Percentiles rank a stretch among this genome's conserved stretches.
These are phyloP conservation scores for Nicotiana tabacum DNA, from an alignment of 257 asterid species.

Conservation along the genomic window DNA sequence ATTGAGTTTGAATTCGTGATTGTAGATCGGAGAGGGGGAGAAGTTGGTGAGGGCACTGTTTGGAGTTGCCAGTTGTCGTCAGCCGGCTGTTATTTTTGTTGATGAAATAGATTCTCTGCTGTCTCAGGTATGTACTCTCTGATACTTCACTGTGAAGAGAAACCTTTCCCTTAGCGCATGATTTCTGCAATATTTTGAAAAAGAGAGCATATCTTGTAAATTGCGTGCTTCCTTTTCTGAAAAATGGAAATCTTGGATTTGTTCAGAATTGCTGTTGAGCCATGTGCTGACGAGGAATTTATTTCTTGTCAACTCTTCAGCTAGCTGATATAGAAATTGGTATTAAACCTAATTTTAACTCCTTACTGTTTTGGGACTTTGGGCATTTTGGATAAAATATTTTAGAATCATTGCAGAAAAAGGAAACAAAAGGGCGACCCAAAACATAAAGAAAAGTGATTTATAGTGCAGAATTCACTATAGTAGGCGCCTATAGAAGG, in stretches of 20 bases:
- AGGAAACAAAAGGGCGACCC: background rate
- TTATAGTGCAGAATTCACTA: background rate
- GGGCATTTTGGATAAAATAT: background rate
- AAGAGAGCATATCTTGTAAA: background rate
- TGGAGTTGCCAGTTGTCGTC: constrained; percentile 98
- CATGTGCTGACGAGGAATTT: background rate
- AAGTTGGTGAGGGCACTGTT: constrained; percentile 98
- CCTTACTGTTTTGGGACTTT: background rate
- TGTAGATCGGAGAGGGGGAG: constrained; percentile 98
- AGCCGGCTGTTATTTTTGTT: constrained; percentile 96
- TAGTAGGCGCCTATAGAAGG: background rate
- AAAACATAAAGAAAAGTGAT: background rate
- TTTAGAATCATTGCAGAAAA: background rate
- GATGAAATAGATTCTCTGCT: constrained; percentile 97
- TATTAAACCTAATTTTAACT: background rate
- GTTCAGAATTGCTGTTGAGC: background rate
- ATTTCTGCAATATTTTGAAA: background rate
- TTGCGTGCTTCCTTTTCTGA: background rate
- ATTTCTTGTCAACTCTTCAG: background rate
- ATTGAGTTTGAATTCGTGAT: constrained; percentile 13
- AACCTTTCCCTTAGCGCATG: background rate
- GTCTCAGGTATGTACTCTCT: constrained; percentile 62
- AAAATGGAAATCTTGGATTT: background rate
- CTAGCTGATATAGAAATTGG: background rate
- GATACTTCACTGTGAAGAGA: background rate